phyloP scores from a whole-genome alignment of 768 basidiomycete genomes.

The Phlegmacium glaucopus region DNA sequence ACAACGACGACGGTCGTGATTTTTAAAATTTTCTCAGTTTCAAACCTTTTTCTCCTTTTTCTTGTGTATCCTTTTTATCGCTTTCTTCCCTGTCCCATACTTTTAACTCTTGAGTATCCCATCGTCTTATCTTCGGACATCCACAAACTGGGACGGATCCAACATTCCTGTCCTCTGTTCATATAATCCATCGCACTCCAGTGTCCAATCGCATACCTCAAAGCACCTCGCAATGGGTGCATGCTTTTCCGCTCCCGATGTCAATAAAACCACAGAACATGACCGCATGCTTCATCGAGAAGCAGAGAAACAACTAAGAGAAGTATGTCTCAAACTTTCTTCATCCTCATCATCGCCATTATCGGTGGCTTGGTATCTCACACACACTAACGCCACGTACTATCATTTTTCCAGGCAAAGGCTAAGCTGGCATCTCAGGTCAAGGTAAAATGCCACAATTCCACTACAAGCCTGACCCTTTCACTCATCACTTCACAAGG shows the following conservation, averaged over 20 bases:
- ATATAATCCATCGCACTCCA: too few relatives aligned
- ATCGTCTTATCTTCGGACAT: too few relatives aligned
- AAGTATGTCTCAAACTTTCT: conserved; percentile 41
- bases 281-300: conserved; percentile 64
- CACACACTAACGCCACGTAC: conserved; percentile 1
- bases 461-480: conserved; percentile 1
- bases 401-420: conserved; percentile 53
- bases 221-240: conserved; percentile 55
- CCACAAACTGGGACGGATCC: too few relatives aligned
- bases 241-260: conserved; percentile 64
- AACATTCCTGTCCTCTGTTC: too few relatives aligned
- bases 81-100: too few relatives aligned
- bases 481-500: conserved; percentile 36
- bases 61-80: too few relatives aligned
- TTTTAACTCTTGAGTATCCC: too few relatives aligned
- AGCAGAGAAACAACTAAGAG: conserved; percentile 75
- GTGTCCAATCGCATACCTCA: too few relatives aligned
- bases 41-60: too few relatives aligned
- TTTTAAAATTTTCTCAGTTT: too few relatives aligned
- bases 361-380: conserved; percentile 4
- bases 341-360: not conserved
- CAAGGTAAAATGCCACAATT: conserved; percentile 49
- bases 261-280: conserved; percentile 61
- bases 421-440: conserved; percentile 67
- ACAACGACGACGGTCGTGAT: too few relatives aligned